Percentiles rank a stretch among this genome's conserved stretches.
These are phyloP conservation scores for Candida anglica DNA, from an alignment of 805 yeast genomes.

Conservation along the genomic window DNA sequence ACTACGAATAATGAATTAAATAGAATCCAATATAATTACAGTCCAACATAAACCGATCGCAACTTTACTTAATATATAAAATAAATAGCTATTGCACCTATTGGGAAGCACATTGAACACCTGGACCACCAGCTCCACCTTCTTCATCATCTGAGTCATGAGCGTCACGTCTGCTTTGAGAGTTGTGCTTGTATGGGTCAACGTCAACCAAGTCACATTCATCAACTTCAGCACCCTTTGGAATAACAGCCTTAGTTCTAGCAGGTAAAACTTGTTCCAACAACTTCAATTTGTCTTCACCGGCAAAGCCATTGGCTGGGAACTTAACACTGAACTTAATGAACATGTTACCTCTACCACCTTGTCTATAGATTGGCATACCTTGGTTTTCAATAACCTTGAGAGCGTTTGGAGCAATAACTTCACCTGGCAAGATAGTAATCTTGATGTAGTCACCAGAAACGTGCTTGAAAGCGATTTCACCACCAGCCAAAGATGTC, in stretches of 20 bases:
- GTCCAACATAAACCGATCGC: too few relatives aligned
- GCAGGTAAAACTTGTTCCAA: slow-evolving; percentile 80
- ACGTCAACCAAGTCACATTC: slow-evolving; percentile 71
- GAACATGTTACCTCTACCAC: slow-evolving; percentile 84
- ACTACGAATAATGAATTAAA: not conserved
- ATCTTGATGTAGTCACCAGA: slow-evolving; percentile 90
- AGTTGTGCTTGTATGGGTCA: slow-evolving; percentile 58
- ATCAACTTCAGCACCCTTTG: slow-evolving; percentile 72
- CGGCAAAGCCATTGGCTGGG: slow-evolving; percentile 72
- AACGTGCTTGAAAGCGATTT: slow-evolving; percentile 79
- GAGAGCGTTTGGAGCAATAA: slow-evolving; percentile 75
- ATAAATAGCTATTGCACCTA: slow-evolving; percentile 25
- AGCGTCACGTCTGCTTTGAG: slow-evolving; percentile 38
- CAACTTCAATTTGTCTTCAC: slow-evolving; percentile 67
- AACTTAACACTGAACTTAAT: slow-evolving; percentile 84
- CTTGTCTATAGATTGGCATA: slow-evolving; percentile 92
- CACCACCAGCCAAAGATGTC: slow-evolving; percentile 97
- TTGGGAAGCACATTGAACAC: slow-evolving; percentile 95
- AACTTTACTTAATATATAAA: not conserved
- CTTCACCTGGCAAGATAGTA: slow-evolving; percentile 84
- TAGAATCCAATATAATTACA: too few relatives aligned
- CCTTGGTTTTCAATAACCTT: slow-evolving; percentile 91
- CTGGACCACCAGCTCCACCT: slow-evolving; percentile 55
- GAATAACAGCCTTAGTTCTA: slow-evolving; percentile 57
- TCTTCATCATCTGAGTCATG: slow-evolving; percentile 45